phyloP scores from a whole-genome alignment of 2,329 filamentous ascomycete genomes.

The Colletotrichum trifolii region DNA sequence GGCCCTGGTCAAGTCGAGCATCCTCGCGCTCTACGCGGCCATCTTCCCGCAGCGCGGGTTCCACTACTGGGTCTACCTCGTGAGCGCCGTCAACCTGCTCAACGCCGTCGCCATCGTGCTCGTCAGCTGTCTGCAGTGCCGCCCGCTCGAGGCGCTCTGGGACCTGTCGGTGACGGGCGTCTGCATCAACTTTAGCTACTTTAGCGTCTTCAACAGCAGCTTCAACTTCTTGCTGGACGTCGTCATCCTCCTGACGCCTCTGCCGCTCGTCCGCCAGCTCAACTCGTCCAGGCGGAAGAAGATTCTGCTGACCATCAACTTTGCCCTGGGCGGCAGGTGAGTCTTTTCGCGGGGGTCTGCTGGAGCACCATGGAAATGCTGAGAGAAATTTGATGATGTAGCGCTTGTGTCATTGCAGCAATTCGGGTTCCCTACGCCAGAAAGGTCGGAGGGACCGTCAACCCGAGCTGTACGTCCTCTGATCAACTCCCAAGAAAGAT shows the following conservation, averaged over 20 bases:
- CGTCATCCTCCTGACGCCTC: slow-evolving; percentile 13
- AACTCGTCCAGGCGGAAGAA: slow-evolving; percentile 18
- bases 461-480: slow-evolving; percentile 12
- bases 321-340: slow-evolving; percentile 20
- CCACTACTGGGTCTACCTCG: slow-evolving; percentile 21
- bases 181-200: slow-evolving; percentile 27
- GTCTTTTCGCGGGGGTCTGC: background rate
- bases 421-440: slow-evolving; percentile 23
- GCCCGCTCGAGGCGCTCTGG: slow-evolving; percentile 16
- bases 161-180: background rate
- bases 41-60: slow-evolving; percentile 22
- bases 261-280: slow-evolving; percentile 12
- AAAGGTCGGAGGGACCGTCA: slow-evolving; percentile 17
- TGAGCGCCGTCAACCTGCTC: slow-evolving; percentile 18
- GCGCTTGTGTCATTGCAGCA: slow-evolving; percentile 17
- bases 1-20: slow-evolving; percentile 25
- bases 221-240: slow-evolving; percentile 27
- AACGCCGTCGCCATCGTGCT: slow-evolving; percentile 21
- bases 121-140: slow-evolving; percentile 26
- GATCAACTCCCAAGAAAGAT: background rate
- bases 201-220: slow-evolving; percentile 25
- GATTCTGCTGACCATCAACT: slow-evolving; percentile 19
- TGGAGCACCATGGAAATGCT: background rate
- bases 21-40: slow-evolving; percentile 22
- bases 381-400: background rate